These are phyloP conservation scores for Pigoraptor vietnamica DNA, from an alignment of 78 protist species.

Conservation along the genomic window DNA sequence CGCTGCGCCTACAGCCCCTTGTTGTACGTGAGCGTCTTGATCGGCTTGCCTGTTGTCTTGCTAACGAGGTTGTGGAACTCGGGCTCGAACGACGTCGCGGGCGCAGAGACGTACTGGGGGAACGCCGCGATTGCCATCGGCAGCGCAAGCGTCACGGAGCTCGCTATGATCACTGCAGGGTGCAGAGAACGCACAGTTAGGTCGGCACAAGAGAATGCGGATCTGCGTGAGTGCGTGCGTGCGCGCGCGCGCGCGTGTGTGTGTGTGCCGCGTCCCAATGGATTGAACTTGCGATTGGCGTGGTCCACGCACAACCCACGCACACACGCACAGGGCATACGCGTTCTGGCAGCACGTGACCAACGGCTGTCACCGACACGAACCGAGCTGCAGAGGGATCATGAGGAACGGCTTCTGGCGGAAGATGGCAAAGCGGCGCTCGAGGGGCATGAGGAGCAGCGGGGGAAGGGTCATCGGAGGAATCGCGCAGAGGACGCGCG, in stretches of 20 bases:
- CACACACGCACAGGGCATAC: no score
- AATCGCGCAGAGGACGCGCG: constrained; percentile 15
- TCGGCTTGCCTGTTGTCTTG: neutral
- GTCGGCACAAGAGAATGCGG: no score
- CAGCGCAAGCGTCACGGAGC: neutral
- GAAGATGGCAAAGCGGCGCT: neutral
- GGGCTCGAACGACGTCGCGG: neutral
- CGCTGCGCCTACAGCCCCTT: neutral
- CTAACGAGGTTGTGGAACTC: neutral
- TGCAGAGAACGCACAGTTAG: neutral
- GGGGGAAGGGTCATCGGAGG: constrained; percentile 29
- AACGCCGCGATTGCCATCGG: neutral
- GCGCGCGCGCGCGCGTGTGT: no score
- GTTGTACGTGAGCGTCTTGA: neutral
- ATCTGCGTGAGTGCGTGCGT: no score
- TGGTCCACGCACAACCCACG: no score
- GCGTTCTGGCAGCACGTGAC: no score
- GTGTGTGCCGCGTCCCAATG: no score
- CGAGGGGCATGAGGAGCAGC: constrained; percentile 5
- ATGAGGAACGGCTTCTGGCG: neutral
- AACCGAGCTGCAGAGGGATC: neutral
- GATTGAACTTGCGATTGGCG: no score
- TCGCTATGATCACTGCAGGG: neutral
- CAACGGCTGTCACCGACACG: no score
- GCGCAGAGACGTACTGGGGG: neutral